Percentiles rank a stretch among this genome's conserved stretches.
Conservation (phyloP, 495 filamentous ascomycete genomes). For the Cenococcum geophilum region DNA sequence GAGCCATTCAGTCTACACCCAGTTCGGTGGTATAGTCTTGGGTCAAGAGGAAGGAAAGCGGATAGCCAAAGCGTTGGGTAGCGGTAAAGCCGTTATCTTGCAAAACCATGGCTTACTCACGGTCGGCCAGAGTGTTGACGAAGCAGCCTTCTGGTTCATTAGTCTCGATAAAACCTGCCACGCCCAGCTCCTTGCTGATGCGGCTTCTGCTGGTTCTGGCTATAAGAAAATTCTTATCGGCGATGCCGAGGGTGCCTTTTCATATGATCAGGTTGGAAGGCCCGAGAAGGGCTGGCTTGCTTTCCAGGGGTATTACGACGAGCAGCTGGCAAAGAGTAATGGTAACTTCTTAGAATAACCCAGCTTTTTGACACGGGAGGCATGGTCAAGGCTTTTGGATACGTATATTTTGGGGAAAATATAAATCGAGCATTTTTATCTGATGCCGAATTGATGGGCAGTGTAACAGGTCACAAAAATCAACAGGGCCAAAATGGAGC, state of each 20-base stretch:
- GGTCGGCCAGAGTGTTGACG: constrained; percentile 58
- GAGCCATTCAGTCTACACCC: constrained; percentile 45
- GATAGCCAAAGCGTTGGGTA: constrained; percentile 55
- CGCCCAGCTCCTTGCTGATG: constrained; percentile 56
- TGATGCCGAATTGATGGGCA: too few species aligned
- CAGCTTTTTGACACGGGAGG: too few species aligned
- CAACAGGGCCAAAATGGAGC: too few species aligned
- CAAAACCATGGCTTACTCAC: constrained; percentile 66
- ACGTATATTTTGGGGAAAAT: too few species aligned
- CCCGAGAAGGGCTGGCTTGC: constrained; percentile 24
- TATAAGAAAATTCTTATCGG: constrained; percentile 19
- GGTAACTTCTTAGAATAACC: background rate
- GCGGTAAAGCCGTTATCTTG: constrained; percentile 58
- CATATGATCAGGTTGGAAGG: constrained; percentile 25
- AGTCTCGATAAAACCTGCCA: constrained; percentile 62
- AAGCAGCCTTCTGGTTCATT: constrained; percentile 62
- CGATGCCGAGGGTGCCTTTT: constrained; percentile 20
- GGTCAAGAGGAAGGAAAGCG: constrained; percentile 55
- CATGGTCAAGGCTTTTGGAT: too few species aligned
- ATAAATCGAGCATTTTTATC: too few species aligned
- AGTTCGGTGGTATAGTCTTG: constrained; percentile 53
- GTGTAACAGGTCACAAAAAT: too few species aligned
- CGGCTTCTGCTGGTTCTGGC: constrained; percentile 14
- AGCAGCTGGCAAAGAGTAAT: background rate
- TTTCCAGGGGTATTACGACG: background rate